phyloP scores from a whole-genome alignment of 2,329 filamentous ascomycete species.

The Leptographium radiaticola region DNA sequence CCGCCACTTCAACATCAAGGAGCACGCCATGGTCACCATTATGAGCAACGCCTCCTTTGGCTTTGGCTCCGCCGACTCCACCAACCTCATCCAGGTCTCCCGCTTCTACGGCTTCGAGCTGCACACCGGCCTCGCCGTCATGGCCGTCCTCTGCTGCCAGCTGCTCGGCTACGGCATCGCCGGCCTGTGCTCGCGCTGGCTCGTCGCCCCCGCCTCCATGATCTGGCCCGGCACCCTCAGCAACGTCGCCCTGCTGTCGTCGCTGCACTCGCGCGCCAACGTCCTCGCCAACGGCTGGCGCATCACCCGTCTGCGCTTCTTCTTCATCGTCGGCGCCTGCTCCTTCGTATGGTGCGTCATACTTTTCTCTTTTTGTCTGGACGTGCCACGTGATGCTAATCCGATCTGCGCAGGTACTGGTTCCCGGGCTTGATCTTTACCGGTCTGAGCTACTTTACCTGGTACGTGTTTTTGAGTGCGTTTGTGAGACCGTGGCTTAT shows the following conservation, averaged over 20 bases:
- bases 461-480: slow-evolving; percentile 28
- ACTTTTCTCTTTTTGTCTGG: too few species aligned
- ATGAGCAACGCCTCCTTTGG: slow-evolving; percentile 36
- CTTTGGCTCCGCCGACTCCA: slow-evolving; percentile 29
- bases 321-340: slow-evolving; percentile 34
- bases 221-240: slow-evolving; percentile 26
- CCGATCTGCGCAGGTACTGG: slow-evolving; percentile 28
- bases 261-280: slow-evolving; percentile 24
- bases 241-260: slow-evolving; percentile 23
- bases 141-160: slow-evolving; percentile 24
- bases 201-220: slow-evolving; percentile 24
- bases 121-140: slow-evolving; percentile 22
- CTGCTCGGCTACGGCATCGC: slow-evolving; percentile 26
- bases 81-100: slow-evolving; percentile 31
- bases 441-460: slow-evolving; percentile 48
- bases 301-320: slow-evolving; percentile 44
- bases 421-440: slow-evolving; percentile 51
- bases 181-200: slow-evolving; percentile 21
- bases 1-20: slow-evolving; percentile 31
- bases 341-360: slow-evolving; percentile 34
- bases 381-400: not conserved
- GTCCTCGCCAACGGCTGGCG: slow-evolving; percentile 32
- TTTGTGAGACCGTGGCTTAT: not conserved
- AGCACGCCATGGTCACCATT: slow-evolving; percentile 30
- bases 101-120: slow-evolving; percentile 27